A percentile compares a stretch with the other conserved stretches of the same genome.
These are phyloP conservation scores for Naganishia vishniacii DNA, from an alignment of 768 basidiomycete species.

Conservation along the genomic window DNA sequence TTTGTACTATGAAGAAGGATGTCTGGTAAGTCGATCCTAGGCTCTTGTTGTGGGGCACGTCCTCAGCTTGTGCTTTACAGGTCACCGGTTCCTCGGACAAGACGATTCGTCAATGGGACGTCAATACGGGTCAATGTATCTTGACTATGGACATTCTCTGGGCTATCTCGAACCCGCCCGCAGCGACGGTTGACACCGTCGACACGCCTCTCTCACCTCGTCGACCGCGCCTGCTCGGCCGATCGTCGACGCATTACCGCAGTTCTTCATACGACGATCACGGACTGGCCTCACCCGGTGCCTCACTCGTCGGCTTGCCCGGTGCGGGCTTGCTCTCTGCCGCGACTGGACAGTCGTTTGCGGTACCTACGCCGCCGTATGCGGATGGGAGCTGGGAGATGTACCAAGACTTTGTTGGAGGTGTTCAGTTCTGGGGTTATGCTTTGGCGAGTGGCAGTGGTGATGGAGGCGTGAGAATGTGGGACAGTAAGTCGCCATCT, in stretches of 20 bases:
- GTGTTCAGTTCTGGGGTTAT: conserved; percentile 97
- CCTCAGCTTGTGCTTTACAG: conserved; percentile 31
- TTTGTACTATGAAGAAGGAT: conserved; percentile 91
- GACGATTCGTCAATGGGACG: conserved; percentile 96
- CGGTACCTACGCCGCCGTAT: conserved; percentile 77
- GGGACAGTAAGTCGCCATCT: conserved; percentile 75
- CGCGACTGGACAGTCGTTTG: conserved; percentile 60
- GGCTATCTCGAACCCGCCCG: conserved; percentile 88
- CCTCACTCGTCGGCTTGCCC: conserved; percentile 38
- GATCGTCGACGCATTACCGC: conserved; percentile 23
- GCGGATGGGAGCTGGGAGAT: conserved; percentile 88
- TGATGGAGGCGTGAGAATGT: conserved; percentile 96
- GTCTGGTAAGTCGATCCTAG: conserved; percentile 57
- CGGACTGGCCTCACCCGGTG: conserved; percentile 39
- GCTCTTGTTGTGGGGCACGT: conserved; percentile 15
- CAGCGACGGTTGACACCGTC: conserved; percentile 26
- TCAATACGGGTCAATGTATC: conserved; percentile 93
- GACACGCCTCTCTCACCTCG: conserved; percentile 28
- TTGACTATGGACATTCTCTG: conserved; percentile 99
- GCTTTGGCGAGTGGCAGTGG: conserved; percentile 94
- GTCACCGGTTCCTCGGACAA: conserved; percentile 98
- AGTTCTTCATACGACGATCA: conserved; percentile 30
- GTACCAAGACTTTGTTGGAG: conserved; percentile 96
- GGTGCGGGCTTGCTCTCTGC: conserved; percentile 50
- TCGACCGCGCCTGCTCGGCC: conserved; percentile 19